A percentile compares a stretch with the other conserved stretches of the same genome.
phyloP scores from a whole-genome alignment of 2,329 filamentous ascomycete genomes.

The Fusarium goolgardi region DNA sequence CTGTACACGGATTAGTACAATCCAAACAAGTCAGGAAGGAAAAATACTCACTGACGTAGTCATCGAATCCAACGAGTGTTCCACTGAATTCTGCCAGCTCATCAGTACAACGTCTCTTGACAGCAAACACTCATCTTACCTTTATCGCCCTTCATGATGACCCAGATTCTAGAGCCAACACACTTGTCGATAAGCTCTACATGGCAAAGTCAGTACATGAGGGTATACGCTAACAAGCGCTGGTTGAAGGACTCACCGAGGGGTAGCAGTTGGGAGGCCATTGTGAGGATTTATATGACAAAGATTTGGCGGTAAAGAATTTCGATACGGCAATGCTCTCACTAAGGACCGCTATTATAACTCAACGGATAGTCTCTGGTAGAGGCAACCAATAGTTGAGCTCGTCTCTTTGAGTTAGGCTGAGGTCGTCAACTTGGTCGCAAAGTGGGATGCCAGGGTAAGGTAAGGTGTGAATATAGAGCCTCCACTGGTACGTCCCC shows the following conservation, averaged over 20 bases:
- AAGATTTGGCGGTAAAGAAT: neutral
- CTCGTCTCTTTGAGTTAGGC: constrained; percentile 19
- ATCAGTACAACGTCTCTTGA: constrained; percentile 23
- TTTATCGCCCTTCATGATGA: constrained; percentile 99
- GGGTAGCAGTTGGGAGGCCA: constrained; percentile 80
- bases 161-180: constrained; percentile 97
- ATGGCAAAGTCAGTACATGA: constrained; percentile 34
- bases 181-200: constrained; percentile 98
- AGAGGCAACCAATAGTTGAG: constrained; percentile 4
- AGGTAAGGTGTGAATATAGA: constrained; percentile 41
- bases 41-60: constrained; percentile 93
- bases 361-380: neutral
- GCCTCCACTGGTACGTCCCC: constrained; percentile 42
- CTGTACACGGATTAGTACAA: constrained; percentile 60
- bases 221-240: neutral
- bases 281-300: constrained; percentile 51
- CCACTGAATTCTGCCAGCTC: constrained; percentile 84
- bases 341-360: neutral
- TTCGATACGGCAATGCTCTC: neutral
- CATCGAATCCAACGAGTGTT: constrained; percentile 94
- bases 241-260: constrained; percentile 63
- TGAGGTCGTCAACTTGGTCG: constrained; percentile 37
- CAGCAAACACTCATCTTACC: constrained; percentile 62
- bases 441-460: constrained; percentile 45
- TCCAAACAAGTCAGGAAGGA: too few relatives aligned